Conservation (phyloP, 345 rosid genomes). For the Arabidopsis arenosa region DNA sequence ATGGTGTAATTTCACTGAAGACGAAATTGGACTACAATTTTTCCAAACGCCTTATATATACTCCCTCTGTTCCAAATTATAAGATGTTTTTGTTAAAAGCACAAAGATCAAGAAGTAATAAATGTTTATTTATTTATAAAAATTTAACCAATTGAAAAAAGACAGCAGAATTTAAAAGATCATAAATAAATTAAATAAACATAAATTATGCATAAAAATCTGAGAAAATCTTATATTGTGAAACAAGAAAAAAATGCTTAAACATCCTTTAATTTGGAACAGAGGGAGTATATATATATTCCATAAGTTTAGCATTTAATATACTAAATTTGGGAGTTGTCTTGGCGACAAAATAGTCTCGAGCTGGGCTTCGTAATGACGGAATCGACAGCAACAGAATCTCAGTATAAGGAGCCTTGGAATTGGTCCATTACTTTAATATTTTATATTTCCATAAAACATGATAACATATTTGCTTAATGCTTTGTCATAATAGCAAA, state of each 20-base stretch:
- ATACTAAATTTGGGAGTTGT: conserved; percentile 7
- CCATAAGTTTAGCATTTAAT: neutral
- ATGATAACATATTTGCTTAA: conserved; percentile 2
- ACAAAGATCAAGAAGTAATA: too few species aligned
- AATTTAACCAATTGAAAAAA: too few species aligned
- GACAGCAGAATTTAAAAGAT: too few species aligned
- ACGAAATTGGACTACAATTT: neutral
- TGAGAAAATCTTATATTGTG: too few species aligned
- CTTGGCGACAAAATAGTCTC: neutral
- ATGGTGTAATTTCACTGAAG: conserved; percentile 4
- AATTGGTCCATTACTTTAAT: neutral
- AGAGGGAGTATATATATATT: too few species aligned
- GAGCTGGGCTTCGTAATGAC: conserved; percentile 8
- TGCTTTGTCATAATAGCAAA: conserved; percentile 29
- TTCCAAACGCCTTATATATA: neutral
- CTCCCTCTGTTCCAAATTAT: too few species aligned
- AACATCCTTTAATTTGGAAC: too few species aligned
- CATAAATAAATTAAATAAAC: too few species aligned
- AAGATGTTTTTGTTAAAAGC: too few species aligned
- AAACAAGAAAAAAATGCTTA: too few species aligned
- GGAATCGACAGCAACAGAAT: conserved; percentile 7
- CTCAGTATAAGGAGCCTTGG: conserved; percentile 13
- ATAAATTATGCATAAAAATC: too few species aligned
- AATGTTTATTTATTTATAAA: too few species aligned
- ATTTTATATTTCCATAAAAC: neutral